Evolutionary conservation across 2,329 filamentous ascomycete species (phyloP).

Genomic region (Scytalidium sp.): DNA sequence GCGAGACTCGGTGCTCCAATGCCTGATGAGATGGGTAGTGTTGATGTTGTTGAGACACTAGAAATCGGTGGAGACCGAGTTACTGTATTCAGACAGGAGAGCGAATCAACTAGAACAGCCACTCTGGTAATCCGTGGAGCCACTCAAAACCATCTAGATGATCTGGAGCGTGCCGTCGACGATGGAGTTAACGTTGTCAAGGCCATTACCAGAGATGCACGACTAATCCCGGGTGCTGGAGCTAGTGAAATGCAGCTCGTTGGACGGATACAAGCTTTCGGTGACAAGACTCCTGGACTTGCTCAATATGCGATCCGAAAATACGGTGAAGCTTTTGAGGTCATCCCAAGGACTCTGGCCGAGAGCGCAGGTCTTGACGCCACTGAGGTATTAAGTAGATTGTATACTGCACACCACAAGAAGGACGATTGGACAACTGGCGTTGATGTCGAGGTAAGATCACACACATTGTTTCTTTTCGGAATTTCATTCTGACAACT

Average conservation of each 20-base stretch:
- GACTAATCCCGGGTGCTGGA: conserved; percentile 89
- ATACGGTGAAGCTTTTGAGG: conserved; percentile 96
- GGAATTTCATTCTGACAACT: conserved; percentile 7
- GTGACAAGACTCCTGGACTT: conserved; percentile 88
- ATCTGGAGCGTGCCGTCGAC: conserved; percentile 94
- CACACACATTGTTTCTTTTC: neutral
- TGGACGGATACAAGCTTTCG: conserved; percentile 85
- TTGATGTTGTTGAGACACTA: conserved; percentile 93
- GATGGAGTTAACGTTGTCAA: conserved; percentile 99
- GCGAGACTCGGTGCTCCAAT: conserved; percentile 94
- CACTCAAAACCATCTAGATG: conserved; percentile 96
- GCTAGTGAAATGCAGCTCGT: conserved; percentile 93
- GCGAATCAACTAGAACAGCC: conserved; percentile 86
- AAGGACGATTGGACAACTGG: conserved; percentile 86
- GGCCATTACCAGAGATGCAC: conserved; percentile 90
- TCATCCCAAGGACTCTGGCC: conserved; percentile 88
- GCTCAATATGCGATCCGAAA: conserved; percentile 97
- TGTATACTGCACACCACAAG: conserved; percentile 92
- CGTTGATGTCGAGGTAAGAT: conserved; percentile 79
- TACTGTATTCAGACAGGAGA: conserved; percentile 96
- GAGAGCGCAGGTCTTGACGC: conserved; percentile 95
- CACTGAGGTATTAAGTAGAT: conserved; percentile 88
- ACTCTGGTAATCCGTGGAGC: conserved; percentile 93
- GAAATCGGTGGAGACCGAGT: conserved; percentile 98
- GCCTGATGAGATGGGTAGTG: conserved; percentile 98